Conservation (phyloP, 208 protist species). For the Acanthamoeba divionensis region DNA sequence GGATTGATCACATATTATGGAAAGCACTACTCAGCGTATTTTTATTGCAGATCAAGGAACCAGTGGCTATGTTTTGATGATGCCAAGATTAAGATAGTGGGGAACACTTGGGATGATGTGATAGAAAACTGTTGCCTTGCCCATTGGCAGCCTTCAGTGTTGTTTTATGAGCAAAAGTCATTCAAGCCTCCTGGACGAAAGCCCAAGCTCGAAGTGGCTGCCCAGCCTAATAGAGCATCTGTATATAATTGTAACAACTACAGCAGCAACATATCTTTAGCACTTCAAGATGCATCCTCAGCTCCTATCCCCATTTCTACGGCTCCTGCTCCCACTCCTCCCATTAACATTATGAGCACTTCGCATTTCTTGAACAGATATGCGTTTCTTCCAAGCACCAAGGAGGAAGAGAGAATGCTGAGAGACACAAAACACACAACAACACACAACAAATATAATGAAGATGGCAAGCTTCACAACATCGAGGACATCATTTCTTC, state of each 20-base stretch:
- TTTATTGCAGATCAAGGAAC: background rate
- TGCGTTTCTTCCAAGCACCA: no score
- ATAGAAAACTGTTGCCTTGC: conserved; percentile 23
- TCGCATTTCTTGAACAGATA: no score
- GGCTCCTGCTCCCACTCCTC: no score
- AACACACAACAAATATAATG: no score
- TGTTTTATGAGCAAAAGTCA: conserved; percentile 12
- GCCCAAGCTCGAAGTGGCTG: no score
- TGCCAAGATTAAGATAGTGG: conserved; percentile 45
- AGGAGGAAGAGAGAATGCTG: no score
- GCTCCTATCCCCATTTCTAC: background rate
- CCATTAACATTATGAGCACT: no score
- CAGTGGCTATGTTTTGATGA: conserved; percentile 40
- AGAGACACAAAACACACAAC: no score
- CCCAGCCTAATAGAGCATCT: no score
- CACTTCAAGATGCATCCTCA: background rate
- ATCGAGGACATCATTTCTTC: conserved; percentile 4
- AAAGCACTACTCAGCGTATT: conserved; percentile 22
- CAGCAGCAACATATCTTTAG: background rate
- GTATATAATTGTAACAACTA: no score
- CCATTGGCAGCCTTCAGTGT: conserved; percentile 2
- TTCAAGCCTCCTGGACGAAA: no score
- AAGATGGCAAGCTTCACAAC: no score
- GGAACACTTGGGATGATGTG: conserved; percentile 23
- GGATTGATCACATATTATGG: conserved; percentile 42